phyloP scores from a whole-genome alignment of 1,284 basidiomycete genomes.

The Puccinia sorghi region DNA sequence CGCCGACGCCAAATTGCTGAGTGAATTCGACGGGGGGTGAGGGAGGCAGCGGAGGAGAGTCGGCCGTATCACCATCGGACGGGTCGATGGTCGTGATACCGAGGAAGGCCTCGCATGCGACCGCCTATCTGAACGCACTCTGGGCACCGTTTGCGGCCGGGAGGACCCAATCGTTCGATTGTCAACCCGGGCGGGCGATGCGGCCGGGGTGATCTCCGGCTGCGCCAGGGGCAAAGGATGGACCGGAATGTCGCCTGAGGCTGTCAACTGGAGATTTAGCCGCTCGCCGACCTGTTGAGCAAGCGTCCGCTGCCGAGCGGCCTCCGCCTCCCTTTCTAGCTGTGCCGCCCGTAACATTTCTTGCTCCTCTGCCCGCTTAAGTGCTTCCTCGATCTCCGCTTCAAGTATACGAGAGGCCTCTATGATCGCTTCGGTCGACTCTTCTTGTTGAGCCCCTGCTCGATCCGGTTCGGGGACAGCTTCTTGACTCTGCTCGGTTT shows the following conservation, averaged over 20 bases:
- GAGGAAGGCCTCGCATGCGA: neutral
- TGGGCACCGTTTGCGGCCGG: neutral
- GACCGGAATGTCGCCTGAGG: constrained; percentile 32
- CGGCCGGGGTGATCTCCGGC: neutral
- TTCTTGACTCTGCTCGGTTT: neutral
- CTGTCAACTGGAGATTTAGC: constrained; percentile 21
- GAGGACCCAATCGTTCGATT: neutral
- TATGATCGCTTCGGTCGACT: neutral
- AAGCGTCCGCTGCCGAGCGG: neutral
- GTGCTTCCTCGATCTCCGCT: constrained; percentile 22
- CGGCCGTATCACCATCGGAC: neutral
- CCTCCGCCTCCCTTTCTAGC: constrained; percentile 8
- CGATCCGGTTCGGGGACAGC: neutral
- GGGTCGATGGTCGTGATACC: constrained; percentile 6
- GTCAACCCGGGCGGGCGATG: neutral
- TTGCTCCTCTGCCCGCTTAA: constrained; percentile 30
- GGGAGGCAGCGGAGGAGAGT: constrained; percentile 4
- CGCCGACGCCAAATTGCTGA: neutral
- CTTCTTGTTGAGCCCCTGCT: neutral
- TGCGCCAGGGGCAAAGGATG: neutral
- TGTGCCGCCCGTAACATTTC: neutral
- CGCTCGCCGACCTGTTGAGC: constrained; percentile 18
- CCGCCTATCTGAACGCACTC: neutral
- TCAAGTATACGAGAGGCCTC: constrained; percentile 31
- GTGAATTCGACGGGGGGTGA: neutral